phyloP scores from a whole-genome alignment of 2,329 filamentous ascomycete species.

The Raffaelea arxii region DNA sequence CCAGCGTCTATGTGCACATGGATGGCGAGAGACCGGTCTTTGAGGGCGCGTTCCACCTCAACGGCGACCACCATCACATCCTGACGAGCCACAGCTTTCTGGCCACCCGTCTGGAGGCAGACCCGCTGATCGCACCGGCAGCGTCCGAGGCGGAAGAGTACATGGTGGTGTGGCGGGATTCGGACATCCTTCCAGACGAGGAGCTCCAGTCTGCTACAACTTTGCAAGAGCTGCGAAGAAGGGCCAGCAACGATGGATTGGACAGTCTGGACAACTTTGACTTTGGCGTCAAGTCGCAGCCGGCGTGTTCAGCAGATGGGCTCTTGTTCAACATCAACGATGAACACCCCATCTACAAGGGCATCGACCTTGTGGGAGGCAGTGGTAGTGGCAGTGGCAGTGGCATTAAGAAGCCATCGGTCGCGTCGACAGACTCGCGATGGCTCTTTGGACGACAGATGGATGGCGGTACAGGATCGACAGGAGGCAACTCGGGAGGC shows the following conservation, averaged over 20 bases:
- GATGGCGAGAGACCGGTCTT: conserved; percentile 78
- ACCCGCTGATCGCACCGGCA: conserved; percentile 61
- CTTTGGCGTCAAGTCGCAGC: neutral
- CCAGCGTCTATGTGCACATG: conserved; percentile 64
- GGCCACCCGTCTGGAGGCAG: conserved; percentile 58
- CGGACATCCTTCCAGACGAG: conserved; percentile 52
- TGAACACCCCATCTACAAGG: conserved; percentile 57
- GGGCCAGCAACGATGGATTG: conserved; percentile 15
- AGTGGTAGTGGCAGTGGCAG: neutral
- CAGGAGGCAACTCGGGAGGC: conserved; percentile 65
- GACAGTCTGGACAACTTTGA: too few relatives aligned
- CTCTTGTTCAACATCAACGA: conserved; percentile 69
- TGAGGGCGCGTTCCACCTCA: conserved; percentile 76
- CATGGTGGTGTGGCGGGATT: conserved; percentile 90
- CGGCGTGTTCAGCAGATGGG: conserved; percentile 63
- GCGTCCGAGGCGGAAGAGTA: conserved; percentile 52
- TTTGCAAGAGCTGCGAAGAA: conserved; percentile 52
- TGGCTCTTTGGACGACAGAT: conserved; percentile 70
- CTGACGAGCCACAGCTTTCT: conserved; percentile 67
- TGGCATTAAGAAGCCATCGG: conserved; percentile 19
- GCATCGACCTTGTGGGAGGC: conserved; percentile 29
- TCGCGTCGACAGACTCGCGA: conserved; percentile 25
- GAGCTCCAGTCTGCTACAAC: conserved; percentile 29
- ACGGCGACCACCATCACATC: conserved; percentile 78
- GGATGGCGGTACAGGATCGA: conserved; percentile 38